Percentiles rank a stretch among this genome's conserved stretches.
Conservation (phyloP, 2,329 filamentous ascomycete species). For the Monilinia fructicola region DNA sequence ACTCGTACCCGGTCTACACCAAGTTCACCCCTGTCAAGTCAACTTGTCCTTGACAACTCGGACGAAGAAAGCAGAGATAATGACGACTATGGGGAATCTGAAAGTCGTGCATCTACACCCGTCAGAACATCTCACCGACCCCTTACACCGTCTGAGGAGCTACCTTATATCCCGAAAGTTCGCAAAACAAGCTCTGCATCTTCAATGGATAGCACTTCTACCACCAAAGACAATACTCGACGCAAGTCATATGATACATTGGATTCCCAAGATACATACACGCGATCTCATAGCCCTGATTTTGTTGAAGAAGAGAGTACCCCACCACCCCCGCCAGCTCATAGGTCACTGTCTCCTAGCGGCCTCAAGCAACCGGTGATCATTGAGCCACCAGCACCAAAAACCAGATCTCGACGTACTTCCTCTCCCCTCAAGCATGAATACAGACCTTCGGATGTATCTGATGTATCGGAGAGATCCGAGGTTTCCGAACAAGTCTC, state of each 20-base stretch:
- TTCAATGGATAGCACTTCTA: constrained; percentile 18
- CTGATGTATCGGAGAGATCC: constrained; percentile 33
- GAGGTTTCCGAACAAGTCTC: constrained; percentile 55
- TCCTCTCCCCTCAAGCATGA: constrained; percentile 97
- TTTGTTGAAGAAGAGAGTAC: constrained; percentile 30
- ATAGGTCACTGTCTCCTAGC: constrained; percentile 47
- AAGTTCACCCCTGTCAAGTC: constrained; percentile 23
- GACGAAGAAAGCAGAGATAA: constrained; percentile 19
- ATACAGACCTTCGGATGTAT: constrained; percentile 81
- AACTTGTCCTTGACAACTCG: constrained; percentile 19
- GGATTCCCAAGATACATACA: constrained; percentile 1
- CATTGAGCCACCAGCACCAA: constrained; percentile 35
- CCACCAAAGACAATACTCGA: constrained; percentile 13
- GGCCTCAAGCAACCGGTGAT: constrained; percentile 40
- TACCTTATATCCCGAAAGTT: constrained; percentile 23
- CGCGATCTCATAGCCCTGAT: constrained; percentile 3
- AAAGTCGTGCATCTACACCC: constrained; percentile 19
- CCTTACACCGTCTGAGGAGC: constrained; percentile 20
- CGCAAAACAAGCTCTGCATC: constrained; percentile 18
- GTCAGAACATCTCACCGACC: constrained; percentile 14
- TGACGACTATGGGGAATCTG: constrained; percentile 3
- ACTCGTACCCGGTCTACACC: constrained; percentile 20
- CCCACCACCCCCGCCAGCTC: constrained; percentile 38
- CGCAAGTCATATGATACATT: constrained; percentile 8
- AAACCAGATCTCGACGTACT: constrained; percentile 60